Evolutionary conservation across 768 basidiomycete genomes (phyloP).

Genomic region (Mycena floridula): DNA sequence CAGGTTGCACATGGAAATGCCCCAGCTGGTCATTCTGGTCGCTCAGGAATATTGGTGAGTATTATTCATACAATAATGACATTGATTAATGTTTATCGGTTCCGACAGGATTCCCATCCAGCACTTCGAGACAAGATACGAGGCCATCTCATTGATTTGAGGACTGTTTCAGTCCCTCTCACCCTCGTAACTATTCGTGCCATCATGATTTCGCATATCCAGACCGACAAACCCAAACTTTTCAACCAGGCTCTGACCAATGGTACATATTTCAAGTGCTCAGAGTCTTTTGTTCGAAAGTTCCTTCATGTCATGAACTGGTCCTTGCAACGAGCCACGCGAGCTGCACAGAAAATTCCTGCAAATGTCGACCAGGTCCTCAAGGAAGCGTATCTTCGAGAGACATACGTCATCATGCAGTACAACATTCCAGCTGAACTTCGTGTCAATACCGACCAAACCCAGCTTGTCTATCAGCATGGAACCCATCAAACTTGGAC

Average conservation of each 20-base stretch:
- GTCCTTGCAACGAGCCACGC: constrained; percentile 13
- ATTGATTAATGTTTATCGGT: not conserved
- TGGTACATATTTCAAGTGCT: constrained; percentile 11
- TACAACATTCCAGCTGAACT: constrained; percentile 7
- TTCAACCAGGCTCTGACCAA: constrained; percentile 9
- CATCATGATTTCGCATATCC: constrained; percentile 14
- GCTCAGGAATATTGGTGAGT: not conserved
- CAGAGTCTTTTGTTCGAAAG: constrained; percentile 11
- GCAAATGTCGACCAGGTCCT: constrained; percentile 8
- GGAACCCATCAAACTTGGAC: constrained; percentile 12
- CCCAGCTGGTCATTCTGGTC: not conserved
- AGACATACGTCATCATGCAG: constrained; percentile 6
- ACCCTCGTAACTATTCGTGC: constrained; percentile 9
- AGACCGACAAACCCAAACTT: constrained; percentile 11
- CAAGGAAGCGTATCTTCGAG: constrained; percentile 3
- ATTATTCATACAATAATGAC: not conserved
- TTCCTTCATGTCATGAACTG: constrained; percentile 15
- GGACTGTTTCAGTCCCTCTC: not conserved
- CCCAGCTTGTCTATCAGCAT: constrained; percentile 9
- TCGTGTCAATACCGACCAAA: constrained; percentile 20
- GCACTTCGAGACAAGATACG: no score
- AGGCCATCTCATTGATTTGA: not conserved
- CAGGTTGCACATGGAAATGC: not conserved
- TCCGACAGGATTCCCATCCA: not conserved
- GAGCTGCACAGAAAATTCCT: constrained; percentile 22